Conservation (phyloP, 805 yeast genomes). For the Barnettozyma sp. region DNA sequence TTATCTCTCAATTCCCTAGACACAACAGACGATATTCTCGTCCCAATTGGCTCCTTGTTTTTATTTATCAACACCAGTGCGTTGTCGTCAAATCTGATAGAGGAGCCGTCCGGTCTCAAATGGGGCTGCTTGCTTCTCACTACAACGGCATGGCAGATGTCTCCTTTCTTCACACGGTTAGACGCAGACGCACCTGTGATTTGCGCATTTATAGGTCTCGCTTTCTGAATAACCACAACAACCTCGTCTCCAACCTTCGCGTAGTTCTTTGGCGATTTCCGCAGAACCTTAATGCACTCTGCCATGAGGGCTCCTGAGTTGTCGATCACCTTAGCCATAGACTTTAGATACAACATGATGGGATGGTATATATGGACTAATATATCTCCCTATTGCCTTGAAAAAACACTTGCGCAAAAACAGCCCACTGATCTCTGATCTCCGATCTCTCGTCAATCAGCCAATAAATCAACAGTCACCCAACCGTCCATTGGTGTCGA, state of each 20-base stretch:
- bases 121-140: conserved; percentile 80
- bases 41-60: conserved; percentile 89
- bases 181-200: conserved; percentile 68
- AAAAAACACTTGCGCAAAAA: too few species aligned
- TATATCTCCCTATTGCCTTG: too few species aligned
- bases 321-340: conserved; percentile 85
- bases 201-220: conserved; percentile 66
- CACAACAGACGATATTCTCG: conserved; percentile 84
- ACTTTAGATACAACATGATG: conserved; percentile 78
- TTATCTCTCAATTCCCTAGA: conserved; percentile 84
- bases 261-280: conserved; percentile 78
- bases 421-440: too few species aligned
- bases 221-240: conserved; percentile 90
- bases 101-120: conserved; percentile 81
- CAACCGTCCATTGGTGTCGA: too few species aligned
- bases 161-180: conserved; percentile 88
- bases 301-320: conserved; percentile 93
- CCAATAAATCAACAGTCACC: too few species aligned
- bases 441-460: too few species aligned
- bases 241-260: conserved; percentile 89
- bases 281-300: conserved; percentile 91
- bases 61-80: conserved; percentile 95
- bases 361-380: too few species aligned
- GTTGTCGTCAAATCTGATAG: conserved; percentile 85
- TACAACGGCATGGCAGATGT: conserved; percentile 90